Evolutionary conservation across 805 yeast genomes (phyloP).

Genomic region (Saccharomycopsis sp.): DNA sequence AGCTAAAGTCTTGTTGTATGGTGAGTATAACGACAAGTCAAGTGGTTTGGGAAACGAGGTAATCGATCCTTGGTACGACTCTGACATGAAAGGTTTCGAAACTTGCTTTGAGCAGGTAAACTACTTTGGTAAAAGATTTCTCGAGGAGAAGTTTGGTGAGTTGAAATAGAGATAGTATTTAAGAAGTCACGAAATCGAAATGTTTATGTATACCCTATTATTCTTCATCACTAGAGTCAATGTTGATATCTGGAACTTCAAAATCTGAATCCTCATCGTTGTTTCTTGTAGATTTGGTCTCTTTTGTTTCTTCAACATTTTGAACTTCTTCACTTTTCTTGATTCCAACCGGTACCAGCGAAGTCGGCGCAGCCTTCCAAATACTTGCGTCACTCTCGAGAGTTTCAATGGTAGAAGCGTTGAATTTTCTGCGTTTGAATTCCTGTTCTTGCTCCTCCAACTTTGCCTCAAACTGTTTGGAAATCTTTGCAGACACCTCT

Average conservation of each 20-base stretch:
- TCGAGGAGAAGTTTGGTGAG: constrained; percentile 2
- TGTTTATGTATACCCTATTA: too few species aligned
- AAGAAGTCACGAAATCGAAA: too few species aligned
- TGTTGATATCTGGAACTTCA: constrained; percentile 20
- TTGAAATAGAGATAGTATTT: background rate
- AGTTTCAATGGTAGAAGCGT: background rate
- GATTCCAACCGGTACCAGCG: too few species aligned
- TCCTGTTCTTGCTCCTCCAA: background rate
- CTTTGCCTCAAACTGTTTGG: constrained; percentile 1
- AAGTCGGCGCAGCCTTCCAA: too few species aligned
- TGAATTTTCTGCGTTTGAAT: constrained; percentile 3
- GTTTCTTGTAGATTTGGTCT: background rate
- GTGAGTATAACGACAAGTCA: constrained; percentile 9
- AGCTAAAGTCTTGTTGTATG: constrained; percentile 9
- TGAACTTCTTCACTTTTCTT: background rate
- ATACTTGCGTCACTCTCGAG: constrained; percentile 8
- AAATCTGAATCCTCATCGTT: constrained; percentile 14
- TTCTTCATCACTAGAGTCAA: constrained; percentile 20
- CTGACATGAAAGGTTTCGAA: constrained; percentile 14
- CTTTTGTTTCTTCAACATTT: background rate
- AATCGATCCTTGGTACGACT: constrained; percentile 16
- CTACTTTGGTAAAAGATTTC: constrained; percentile 7
- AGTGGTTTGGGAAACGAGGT: constrained; percentile 10
- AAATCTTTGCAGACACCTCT: constrained; percentile 2
- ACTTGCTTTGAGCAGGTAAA: constrained; percentile 9